Conservation (phyloP, 768 basidiomycete genomes). For the Lentinula guzmanii region DNA sequence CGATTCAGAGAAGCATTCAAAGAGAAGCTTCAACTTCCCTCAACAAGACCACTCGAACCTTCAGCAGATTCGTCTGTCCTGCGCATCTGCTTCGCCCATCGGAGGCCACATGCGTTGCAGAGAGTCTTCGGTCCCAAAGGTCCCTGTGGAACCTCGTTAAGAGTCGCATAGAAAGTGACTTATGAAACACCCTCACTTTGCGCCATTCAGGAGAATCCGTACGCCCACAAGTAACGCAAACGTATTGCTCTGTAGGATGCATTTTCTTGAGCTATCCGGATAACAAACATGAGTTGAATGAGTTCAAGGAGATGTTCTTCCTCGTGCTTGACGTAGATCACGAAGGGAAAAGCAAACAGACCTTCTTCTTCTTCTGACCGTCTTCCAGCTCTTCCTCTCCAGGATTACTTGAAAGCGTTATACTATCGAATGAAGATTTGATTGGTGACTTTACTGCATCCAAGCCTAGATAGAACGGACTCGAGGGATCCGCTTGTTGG, state of each 20-base stretch:
- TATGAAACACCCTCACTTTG: slow-evolving; percentile 43
- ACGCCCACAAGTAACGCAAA: slow-evolving; percentile 88
- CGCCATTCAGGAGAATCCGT: slow-evolving; percentile 98
- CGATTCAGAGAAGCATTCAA: not conserved
- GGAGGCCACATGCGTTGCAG: slow-evolving; percentile 92
- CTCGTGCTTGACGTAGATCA: not conserved
- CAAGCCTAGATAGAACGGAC: not conserved
- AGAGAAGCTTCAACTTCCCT: not conserved
- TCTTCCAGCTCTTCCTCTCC: slow-evolving; percentile 46
- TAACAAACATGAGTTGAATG: too few relatives aligned
- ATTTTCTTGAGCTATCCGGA: slow-evolving; percentile 37
- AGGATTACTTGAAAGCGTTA: not conserved
- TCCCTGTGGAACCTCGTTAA: slow-evolving; percentile 43
- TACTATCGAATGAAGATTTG: slow-evolving; percentile 2
- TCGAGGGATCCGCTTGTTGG: not conserved
- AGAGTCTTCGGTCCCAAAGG: slow-evolving; percentile 95
- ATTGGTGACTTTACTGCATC: not conserved
- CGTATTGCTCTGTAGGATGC: slow-evolving; percentile 59
- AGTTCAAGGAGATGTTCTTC: not conserved
- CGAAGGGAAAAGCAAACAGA: slow-evolving; percentile 17
- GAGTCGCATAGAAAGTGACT: not conserved
- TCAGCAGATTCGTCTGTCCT: slow-evolving; percentile 28
- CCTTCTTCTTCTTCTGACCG: slow-evolving; percentile 60
- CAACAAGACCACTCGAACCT: not conserved
- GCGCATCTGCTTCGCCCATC: slow-evolving; percentile 78